A percentile compares a stretch with the other conserved stretches of the same genome.
phyloP scores from a whole-genome alignment of 176 grass and related monocot genomes.

The Oryza meridionalis region DNA sequence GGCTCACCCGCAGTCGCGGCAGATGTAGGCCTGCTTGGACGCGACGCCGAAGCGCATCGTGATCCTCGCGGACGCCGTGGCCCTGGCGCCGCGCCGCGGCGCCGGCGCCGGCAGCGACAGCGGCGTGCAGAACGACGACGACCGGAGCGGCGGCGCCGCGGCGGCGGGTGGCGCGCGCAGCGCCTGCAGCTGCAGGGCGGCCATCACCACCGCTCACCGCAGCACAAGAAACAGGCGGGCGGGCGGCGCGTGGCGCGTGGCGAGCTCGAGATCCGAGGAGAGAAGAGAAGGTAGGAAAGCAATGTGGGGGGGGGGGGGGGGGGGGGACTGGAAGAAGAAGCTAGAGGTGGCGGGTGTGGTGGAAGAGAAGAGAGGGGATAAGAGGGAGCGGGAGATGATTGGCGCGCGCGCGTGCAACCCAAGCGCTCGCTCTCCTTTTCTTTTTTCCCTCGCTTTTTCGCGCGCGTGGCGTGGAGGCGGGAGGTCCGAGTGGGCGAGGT shows the following conservation, averaged over 20 bases:
- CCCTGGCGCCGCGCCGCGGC: slow-evolving; percentile 23
- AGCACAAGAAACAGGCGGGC: background rate
- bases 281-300: background rate
- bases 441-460: background rate
- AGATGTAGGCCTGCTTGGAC: slow-evolving; percentile 87
- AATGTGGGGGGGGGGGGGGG: background rate
- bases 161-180: slow-evolving; percentile 23
- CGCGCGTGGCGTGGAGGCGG: background rate
- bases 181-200: slow-evolving; percentile 61
- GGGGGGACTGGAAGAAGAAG: background rate
- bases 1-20: slow-evolving; percentile 92
- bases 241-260: background rate
- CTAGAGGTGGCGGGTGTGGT: too few relatives aligned
- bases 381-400: slow-evolving; percentile 35
- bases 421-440: background rate
- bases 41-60: slow-evolving; percentile 62
- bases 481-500: background rate
- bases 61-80: slow-evolving; percentile 43
- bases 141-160: slow-evolving; percentile 45
- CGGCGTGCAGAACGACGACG: slow-evolving; percentile 48
- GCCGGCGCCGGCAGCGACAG: slow-evolving; percentile 42
- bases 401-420: background rate
- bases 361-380: slow-evolving; percentile 41
- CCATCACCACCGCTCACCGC: slow-evolving; percentile 40
- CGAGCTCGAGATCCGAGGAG: background rate